Conservation (phyloP, 148 eudicot species). For the Persicaria tinctoria region DNA sequence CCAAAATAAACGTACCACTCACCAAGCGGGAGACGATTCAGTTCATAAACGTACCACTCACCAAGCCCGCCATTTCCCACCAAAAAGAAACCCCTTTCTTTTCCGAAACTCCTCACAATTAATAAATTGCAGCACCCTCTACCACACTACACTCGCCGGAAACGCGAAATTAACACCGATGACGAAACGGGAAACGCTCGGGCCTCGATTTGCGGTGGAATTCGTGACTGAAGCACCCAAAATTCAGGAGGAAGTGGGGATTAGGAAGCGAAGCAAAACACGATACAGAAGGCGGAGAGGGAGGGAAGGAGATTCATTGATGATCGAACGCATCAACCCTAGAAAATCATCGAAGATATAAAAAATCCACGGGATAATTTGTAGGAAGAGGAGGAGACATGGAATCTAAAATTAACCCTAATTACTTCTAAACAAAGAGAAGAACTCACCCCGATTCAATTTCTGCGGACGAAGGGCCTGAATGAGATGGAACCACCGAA, state of each 20-base stretch:
- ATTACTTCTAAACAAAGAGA: too few relatives aligned
- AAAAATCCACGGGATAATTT: too few relatives aligned
- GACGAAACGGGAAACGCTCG: not conserved
- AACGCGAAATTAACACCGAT: not conserved
- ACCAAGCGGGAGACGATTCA: too few relatives aligned
- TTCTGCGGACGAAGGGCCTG: too few relatives aligned
- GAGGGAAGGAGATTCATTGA: not conserved
- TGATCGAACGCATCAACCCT: too few relatives aligned
- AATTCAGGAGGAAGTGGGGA: not conserved
- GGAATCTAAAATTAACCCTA: too few relatives aligned
- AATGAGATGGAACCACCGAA: too few relatives aligned
- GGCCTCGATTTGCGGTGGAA: not conserved
- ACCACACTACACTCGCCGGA: not conserved
- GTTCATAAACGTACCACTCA: too few relatives aligned
- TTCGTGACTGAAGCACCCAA: not conserved
- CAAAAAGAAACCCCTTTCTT: not conserved
- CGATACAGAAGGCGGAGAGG: not conserved
- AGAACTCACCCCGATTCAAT: too few relatives aligned
- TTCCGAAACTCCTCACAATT: not conserved
- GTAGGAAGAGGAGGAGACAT: too few relatives aligned
- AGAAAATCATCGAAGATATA: too few relatives aligned
- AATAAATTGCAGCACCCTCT: not conserved
- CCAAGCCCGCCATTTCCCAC: not conserved
- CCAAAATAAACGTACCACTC: too few relatives aligned
- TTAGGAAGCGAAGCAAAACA: not conserved